phyloP scores from a whole-genome alignment of 2,329 filamentous ascomycete species.

The Alternaria longipes region DNA sequence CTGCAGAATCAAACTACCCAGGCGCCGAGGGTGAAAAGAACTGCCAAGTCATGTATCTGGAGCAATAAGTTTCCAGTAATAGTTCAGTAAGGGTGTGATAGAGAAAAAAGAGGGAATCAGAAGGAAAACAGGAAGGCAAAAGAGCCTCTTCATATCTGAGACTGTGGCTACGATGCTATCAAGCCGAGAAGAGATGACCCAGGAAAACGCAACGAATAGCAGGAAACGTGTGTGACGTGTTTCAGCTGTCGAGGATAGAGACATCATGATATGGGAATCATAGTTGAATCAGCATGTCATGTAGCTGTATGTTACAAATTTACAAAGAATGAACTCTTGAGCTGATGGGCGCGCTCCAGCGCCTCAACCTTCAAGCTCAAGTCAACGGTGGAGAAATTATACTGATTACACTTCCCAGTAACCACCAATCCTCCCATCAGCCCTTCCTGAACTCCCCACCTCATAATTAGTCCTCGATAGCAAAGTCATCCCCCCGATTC shows the following conservation, averaged over 20 bases:
- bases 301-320: not conserved
- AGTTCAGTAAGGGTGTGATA: too few species aligned
- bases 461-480: conserved; percentile 12
- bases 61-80: too few species aligned
- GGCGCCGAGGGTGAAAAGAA: not conserved
- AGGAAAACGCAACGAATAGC: not conserved
- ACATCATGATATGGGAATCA: not conserved
- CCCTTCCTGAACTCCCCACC: not conserved
- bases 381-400: not conserved
- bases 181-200: too few species aligned
- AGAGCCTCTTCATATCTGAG: too few species aligned
- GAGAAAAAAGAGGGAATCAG: too few species aligned
- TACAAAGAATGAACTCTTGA: conserved; percentile 2
- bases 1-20: not conserved
- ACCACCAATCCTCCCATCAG: not conserved
- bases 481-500: conserved; percentile 3
- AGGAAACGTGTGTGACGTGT: not conserved
- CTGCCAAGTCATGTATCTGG: not conserved
- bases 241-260: not conserved
- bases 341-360: not conserved
- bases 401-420: not conserved
- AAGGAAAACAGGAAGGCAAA: too few species aligned
- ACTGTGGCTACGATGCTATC: too few species aligned
- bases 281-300: not conserved
- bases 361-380: not conserved